A percentile compares a stretch with the other conserved stretches of the same genome.
phyloP scores from a whole-genome alignment of 2,329 filamentous ascomycete species.

The Cordyceps fumosorosea region DNA sequence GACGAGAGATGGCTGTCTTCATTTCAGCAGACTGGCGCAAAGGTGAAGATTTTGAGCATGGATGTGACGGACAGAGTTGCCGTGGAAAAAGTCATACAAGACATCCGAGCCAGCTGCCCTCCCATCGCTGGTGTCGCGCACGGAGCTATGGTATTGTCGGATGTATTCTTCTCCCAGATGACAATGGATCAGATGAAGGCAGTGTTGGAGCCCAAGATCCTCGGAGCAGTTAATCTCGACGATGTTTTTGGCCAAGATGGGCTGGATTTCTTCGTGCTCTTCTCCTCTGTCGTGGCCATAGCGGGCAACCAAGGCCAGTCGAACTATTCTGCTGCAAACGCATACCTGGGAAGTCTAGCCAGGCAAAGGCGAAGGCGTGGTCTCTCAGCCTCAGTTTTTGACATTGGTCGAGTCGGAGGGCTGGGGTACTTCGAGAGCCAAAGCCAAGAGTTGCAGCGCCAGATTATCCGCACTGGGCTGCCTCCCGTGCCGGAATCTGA shows the following conservation, averaged over 20 bases:
- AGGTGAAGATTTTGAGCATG: neutral
- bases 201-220: conserved; percentile 28
- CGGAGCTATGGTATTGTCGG: conserved; percentile 34
- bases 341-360: conserved; percentile 34
- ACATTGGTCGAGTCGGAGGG: conserved; percentile 32
- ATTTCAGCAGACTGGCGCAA: neutral
- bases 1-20: neutral
- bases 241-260: conserved; percentile 21
- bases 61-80: no score
- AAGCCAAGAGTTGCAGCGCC: no score
- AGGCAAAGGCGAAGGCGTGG: conserved; percentile 25
- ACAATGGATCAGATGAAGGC: neutral
- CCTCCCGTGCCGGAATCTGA: neutral
- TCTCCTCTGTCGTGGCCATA: conserved; percentile 25
- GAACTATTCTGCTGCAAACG: conserved; percentile 40
- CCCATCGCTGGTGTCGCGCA: conserved; percentile 36
- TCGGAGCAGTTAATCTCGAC: conserved; percentile 26
- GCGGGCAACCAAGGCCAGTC: conserved; percentile 31
- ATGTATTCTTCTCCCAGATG: neutral
- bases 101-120: conserved; percentile 13
- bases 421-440: conserved; percentile 27
- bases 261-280: conserved; percentile 33
- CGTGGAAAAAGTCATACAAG: no score
- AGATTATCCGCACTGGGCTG: no score
- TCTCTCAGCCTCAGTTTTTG: conserved; percentile 32